phyloP scores from a whole-genome alignment of 208 protist genomes.

The Leishmania aethiopica region DNA sequence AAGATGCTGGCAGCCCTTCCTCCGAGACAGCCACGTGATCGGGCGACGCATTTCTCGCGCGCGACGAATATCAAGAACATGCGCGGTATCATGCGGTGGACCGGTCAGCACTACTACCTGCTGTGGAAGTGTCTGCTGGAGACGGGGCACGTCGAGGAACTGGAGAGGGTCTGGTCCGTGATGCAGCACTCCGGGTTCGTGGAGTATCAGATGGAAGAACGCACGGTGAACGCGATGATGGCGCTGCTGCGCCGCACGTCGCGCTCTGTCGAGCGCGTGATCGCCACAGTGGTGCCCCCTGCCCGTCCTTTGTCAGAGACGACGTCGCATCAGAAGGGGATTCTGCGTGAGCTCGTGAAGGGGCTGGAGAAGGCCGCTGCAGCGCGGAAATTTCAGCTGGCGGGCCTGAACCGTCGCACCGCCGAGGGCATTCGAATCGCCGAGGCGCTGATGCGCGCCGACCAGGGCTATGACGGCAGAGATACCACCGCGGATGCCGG shows the following conservation, averaged over 20 bases:
- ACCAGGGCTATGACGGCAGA: not conserved
- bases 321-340: constrained; percentile 33
- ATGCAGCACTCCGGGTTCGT: constrained; percentile 73
- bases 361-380: constrained; percentile 52
- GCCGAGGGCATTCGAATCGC: constrained; percentile 45
- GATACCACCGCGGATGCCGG: not conserved
- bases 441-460: constrained; percentile 31
- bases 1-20: constrained; percentile 42
- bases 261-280: constrained; percentile 9
- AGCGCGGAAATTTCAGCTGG: constrained; percentile 35
- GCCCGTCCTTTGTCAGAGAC: not conserved
- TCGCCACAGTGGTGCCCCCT: constrained; percentile 1
- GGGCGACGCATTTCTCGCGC: constrained; percentile 3
- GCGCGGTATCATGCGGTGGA: constrained; percentile 70
- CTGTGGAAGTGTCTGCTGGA: constrained; percentile 70
- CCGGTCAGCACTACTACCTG: constrained; percentile 67
- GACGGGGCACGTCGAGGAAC: constrained; percentile 46
- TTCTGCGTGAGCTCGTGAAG: constrained; percentile 51
- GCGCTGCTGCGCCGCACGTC: constrained; percentile 39
- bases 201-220: constrained; percentile 59
- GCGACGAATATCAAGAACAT: constrained; percentile 18
- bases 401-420: constrained; percentile 35
- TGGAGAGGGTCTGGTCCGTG: constrained; percentile 63
- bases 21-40: constrained; percentile 1
- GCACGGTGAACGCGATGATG: constrained; percentile 61